Conservation (phyloP, 2,329 filamentous ascomycete species). For the Microdochium bolleyi region DNA sequence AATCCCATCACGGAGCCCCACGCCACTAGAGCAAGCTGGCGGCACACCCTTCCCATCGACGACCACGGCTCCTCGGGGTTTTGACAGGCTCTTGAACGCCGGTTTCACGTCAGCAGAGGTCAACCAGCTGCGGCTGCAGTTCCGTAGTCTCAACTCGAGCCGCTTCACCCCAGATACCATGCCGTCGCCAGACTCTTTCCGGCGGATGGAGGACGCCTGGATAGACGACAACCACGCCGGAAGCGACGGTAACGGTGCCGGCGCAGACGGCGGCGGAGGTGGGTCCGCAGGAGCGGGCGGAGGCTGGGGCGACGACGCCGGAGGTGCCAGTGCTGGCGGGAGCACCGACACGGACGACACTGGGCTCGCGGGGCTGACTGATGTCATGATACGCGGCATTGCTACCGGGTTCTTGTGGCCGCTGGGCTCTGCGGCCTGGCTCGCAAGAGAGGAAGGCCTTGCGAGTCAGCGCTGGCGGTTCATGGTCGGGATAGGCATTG, state of each 20-base stretch:
- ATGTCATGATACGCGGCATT: slow-evolving; percentile 82
- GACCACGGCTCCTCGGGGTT: slow-evolving; percentile 57
- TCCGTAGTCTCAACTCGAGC: slow-evolving; percentile 73
- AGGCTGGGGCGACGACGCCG: slow-evolving; percentile 20
- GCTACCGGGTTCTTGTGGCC: slow-evolving; percentile 95
- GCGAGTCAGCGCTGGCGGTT: slow-evolving; percentile 79
- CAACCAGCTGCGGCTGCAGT: slow-evolving; percentile 77
- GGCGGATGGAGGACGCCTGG: slow-evolving; percentile 82
- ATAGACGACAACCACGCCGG: slow-evolving; percentile 58
- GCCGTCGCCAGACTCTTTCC: slow-evolving; percentile 69
- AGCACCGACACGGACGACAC: slow-evolving; percentile 43
- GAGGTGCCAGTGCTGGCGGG: slow-evolving; percentile 23
- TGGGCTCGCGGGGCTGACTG: slow-evolving; percentile 52
- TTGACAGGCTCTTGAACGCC: slow-evolving; percentile 74
- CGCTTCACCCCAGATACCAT: slow-evolving; percentile 83
- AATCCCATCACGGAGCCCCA: background rate
- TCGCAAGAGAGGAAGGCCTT: slow-evolving; percentile 78
- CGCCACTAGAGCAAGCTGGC: slow-evolving; percentile 1
- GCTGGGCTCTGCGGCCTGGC: slow-evolving; percentile 75
- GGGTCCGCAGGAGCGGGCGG: slow-evolving; percentile 26
- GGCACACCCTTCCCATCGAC: slow-evolving; percentile 9
- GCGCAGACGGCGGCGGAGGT: background rate
- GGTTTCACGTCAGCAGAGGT: slow-evolving; percentile 83
- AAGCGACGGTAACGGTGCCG: slow-evolving; percentile 23
- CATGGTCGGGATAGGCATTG: slow-evolving; percentile 76